Percentiles rank a stretch among this genome's conserved stretches.
Conservation (phyloP, 2,329 filamentous ascomycete genomes). For the Neospermospora avenae region DNA sequence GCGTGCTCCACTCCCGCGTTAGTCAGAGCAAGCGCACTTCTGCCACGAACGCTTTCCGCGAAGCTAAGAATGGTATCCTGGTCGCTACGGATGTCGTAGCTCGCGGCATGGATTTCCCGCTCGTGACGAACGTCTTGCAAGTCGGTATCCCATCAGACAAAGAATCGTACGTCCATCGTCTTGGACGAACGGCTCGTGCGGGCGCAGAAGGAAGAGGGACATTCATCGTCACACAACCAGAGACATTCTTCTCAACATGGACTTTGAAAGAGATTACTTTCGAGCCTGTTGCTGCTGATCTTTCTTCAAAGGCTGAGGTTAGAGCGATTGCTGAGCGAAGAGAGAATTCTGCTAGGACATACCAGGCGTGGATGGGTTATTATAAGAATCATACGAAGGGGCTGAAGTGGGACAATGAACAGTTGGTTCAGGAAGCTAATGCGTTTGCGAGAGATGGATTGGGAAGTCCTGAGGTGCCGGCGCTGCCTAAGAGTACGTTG, state of each 20-base stretch:
- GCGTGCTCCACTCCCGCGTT: constrained; percentile 73
- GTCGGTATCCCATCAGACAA: constrained; percentile 60
- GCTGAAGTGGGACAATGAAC: constrained; percentile 35
- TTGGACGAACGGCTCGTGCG: constrained; percentile 74
- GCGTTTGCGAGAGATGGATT: constrained; percentile 47
- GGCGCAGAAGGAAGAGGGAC: constrained; percentile 70
- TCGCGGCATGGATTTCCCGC: constrained; percentile 79
- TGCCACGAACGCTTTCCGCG: constrained; percentile 70
- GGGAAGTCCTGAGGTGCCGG: constrained; percentile 45
- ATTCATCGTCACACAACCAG: constrained; percentile 57
- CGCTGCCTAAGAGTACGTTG: constrained; percentile 45
- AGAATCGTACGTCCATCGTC: constrained; percentile 73
- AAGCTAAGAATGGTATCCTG: constrained; percentile 58
- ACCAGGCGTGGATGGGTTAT: constrained; percentile 55
- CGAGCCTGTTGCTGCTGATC: constrained; percentile 42
- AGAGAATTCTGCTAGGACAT: constrained; percentile 45
- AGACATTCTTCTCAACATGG: constrained; percentile 50
- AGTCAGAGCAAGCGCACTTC: constrained; percentile 65
- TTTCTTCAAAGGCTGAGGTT: constrained; percentile 43
- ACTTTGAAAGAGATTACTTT: constrained; percentile 54
- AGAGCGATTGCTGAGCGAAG: constrained; percentile 41
- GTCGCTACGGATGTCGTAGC: constrained; percentile 79
- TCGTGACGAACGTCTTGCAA: constrained; percentile 77
- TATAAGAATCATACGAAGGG: constrained; percentile 50
- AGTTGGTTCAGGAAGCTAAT: constrained; percentile 50